These are phyloP conservation scores for Tetrapisispora fleetii DNA, from an alignment of 805 yeast species.

Conservation along the genomic window DNA sequence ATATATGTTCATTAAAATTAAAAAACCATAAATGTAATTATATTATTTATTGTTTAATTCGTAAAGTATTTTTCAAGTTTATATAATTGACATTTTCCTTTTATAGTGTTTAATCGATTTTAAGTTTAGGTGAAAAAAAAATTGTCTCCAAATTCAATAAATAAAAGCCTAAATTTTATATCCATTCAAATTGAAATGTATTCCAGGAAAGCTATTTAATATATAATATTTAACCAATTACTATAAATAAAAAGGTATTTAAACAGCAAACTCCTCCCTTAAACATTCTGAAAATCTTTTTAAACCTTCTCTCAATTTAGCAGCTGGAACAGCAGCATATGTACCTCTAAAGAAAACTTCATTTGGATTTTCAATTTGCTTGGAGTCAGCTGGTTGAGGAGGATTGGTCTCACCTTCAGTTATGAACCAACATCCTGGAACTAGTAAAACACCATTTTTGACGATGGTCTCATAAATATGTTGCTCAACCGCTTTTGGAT, in stretches of 20 bases:
- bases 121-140: too few relatives aligned
- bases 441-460: slow-evolving; percentile 55
- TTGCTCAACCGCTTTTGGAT: slow-evolving; percentile 54
- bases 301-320: slow-evolving; percentile 48
- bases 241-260: background rate
- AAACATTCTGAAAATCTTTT: slow-evolving; percentile 60
- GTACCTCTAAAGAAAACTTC: slow-evolving; percentile 75
- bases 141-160: too few relatives aligned
- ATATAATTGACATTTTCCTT: too few relatives aligned
- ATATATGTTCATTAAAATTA: too few relatives aligned
- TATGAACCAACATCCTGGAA: slow-evolving; percentile 79
- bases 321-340: slow-evolving; percentile 75
- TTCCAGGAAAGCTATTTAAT: background rate
- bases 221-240: background rate
- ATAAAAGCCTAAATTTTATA: background rate
- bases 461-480: slow-evolving; percentile 54
- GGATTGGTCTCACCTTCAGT: slow-evolving; percentile 45
- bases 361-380: slow-evolving; percentile 34
- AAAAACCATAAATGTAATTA: too few relatives aligned
- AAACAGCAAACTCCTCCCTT: slow-evolving; percentile 38
- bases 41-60: too few relatives aligned
- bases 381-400: slow-evolving; percentile 42
- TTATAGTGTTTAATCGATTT: too few relatives aligned
- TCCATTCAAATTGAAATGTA: background rate
- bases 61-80: too few relatives aligned